Evolutionary conservation across 2,329 filamentous ascomycete genomes (phyloP), one percentile per base, ranked within the genome.

Genomic region (Metarhizium sp.): DNA sequence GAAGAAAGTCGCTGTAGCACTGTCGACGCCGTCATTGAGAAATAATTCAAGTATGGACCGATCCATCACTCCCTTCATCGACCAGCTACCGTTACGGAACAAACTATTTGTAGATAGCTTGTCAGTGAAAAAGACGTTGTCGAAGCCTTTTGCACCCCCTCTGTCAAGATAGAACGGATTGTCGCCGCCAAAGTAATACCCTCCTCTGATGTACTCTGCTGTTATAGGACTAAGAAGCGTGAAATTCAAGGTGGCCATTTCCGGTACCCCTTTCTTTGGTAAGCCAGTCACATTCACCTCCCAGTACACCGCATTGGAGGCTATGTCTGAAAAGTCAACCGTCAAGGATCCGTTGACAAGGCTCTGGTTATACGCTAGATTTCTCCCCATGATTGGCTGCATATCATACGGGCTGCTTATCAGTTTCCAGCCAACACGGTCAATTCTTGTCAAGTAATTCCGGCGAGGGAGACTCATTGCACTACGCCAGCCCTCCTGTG

Each of bases 251-350:
- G 62, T 63, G 1, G 67, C 63, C 1, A 58, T 59, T 2, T 60
- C 47, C 0, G 60, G 20, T 0, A 66, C 49, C 2, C 60, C 60
- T 0, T 29, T 51, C 1, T 60, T 50, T 0, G 66, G 63, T 6
- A 69, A 59, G 0, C 66, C 70, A 10, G 76, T 78, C 43, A 84
- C 69, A 60, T 81, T 79, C 46, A 75, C 73, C 56, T 80, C 75
- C 61, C 83, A 76, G 63, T 78, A 79, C 13, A 85, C 61, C 0
- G 79, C 77, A 10, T 77, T 74, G 8, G 78, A 78, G 14, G 70
- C 58, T 2, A 82, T 67, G 11, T 66, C 55, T 3, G 74, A 71
- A 66, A 80, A 85, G 63, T 83, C 76, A 0, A 81, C 63, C 1
- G 71, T 61, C 1, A 82, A 56, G 0, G 69, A 73, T 18, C 72